Conservation (phyloP, 305 asterid species). For the Fraxinus baroniana region DNA sequence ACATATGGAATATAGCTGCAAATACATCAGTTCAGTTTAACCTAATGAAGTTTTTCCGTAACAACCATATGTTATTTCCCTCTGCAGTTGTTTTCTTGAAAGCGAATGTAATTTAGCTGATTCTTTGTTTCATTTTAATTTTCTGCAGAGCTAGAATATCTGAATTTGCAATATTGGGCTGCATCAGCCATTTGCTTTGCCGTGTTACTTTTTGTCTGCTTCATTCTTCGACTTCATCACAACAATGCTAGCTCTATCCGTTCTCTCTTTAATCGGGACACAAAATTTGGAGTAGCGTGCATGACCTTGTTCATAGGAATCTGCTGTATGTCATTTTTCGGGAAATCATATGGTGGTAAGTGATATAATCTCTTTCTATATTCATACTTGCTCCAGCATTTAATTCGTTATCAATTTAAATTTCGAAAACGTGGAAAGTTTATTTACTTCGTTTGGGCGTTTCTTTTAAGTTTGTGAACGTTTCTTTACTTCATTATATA, state of each 20-base stretch:
- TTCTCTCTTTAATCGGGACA: slow-evolving; percentile 32
- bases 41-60: not conserved
- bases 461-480: slow-evolving; percentile 13
- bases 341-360: slow-evolving; percentile 54
- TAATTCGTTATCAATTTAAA: not conserved
- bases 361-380: slow-evolving; percentile 1
- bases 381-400: slow-evolving; percentile 13
- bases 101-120: not conserved
- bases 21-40: not conserved
- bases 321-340: slow-evolving; percentile 41
- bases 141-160: slow-evolving; percentile 67
- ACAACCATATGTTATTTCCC: not conserved
- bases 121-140: slow-evolving; percentile 16
- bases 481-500: not conserved
- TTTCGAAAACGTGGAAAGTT: slow-evolving; percentile 12
- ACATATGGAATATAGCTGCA: not conserved
- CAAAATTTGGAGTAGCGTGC: slow-evolving; percentile 36
- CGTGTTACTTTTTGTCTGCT: slow-evolving; percentile 61
- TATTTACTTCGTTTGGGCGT: not conserved
- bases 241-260: slow-evolving; percentile 21
- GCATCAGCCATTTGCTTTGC: slow-evolving; percentile 62
- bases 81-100: slow-evolving; percentile 10
- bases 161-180: slow-evolving; percentile 78
- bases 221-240: slow-evolving; percentile 37
- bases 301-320: slow-evolving; percentile 43